Conservation (phyloP, 345 rosid species). For the Aquilaria yunnanensis region DNA sequence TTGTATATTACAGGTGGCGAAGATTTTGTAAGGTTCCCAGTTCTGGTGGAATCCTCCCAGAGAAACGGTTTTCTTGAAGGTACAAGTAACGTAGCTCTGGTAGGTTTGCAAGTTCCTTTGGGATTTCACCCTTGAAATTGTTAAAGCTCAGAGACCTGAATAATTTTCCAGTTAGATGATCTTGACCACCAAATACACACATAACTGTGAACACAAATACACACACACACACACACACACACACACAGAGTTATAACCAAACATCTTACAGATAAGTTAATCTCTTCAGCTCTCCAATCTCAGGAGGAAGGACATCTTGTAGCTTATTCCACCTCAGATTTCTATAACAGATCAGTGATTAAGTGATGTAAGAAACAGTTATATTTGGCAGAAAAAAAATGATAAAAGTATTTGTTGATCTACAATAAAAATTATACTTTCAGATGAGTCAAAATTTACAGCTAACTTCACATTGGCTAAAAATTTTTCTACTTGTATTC, state of each 20-base stretch:
- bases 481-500: no score
- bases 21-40: slow-evolving; percentile 69
- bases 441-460: neutral
- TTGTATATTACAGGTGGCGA: slow-evolving; percentile 36
- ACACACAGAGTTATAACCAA: neutral
- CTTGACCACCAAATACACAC: neutral
- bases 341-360: slow-evolving; percentile 25
- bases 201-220: neutral
- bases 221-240: neutral
- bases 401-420: no score
- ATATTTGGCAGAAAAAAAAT: no score
- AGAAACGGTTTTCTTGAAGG: slow-evolving; percentile 87
- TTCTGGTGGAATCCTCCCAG: slow-evolving; percentile 81
- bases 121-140: slow-evolving; percentile 90
- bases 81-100: slow-evolving; percentile 89
- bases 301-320: slow-evolving; percentile 86
- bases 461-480: no score
- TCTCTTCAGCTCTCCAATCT: slow-evolving; percentile 84
- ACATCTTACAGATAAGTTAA: slow-evolving; percentile 79
- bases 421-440: neutral
- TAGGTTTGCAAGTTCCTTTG: slow-evolving; percentile 76
- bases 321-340: slow-evolving; percentile 95
- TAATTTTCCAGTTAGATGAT: slow-evolving; percentile 8
- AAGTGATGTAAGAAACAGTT: slow-evolving; percentile 4
- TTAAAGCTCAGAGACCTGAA: slow-evolving; percentile 90